phyloP scores from a whole-genome alignment of 345 rosid species.

The Linum lewisii region DNA sequence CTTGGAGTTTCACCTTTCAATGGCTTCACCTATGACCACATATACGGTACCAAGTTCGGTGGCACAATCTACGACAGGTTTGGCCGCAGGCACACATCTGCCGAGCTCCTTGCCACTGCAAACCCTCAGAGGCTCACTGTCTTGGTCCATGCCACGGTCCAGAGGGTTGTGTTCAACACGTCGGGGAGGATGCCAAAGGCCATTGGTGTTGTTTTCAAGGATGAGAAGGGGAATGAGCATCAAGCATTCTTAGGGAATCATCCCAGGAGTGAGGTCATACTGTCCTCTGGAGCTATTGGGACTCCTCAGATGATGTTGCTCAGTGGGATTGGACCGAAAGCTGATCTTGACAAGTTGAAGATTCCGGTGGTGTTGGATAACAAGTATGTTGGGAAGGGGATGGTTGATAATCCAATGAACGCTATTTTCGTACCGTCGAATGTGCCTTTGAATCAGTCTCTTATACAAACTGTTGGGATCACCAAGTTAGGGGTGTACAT shows the following conservation, averaged over 20 bases:
- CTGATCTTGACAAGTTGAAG: constrained; percentile 47
- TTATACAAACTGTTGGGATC: constrained; percentile 88
- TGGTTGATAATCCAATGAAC: constrained; percentile 96
- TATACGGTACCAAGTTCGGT: constrained; percentile 85
- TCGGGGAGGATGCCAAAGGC: constrained; percentile 27
- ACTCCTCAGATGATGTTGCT: constrained; percentile 80
- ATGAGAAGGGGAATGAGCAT: constrained; percentile 71
- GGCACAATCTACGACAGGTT: constrained; percentile 85
- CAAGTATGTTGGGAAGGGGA: constrained; percentile 62
- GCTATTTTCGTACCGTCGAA: constrained; percentile 62
- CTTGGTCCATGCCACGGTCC: constrained; percentile 69
- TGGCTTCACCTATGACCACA: constrained; percentile 85
- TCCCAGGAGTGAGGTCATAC: constrained; percentile 58
- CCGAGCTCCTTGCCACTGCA: constrained; percentile 78
- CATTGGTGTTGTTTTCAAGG: constrained; percentile 36
- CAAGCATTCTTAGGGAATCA: constrained; percentile 44
- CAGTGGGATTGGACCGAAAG: constrained; percentile 84
- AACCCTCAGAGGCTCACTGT: constrained; percentile 62
- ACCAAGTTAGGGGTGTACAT: constrained; percentile 80
- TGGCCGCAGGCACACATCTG: constrained; percentile 88
- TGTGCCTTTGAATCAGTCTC: constrained; percentile 48
- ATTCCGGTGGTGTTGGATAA: constrained; percentile 53
- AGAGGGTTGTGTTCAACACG: constrained; percentile 59
- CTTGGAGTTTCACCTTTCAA: constrained; percentile 79
- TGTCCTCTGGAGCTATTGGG: constrained; percentile 85